Evolutionary conservation across 192 early-diverging fungal genomes (phyloP).

Genomic region (Umbelopsis vinacea): DNA sequence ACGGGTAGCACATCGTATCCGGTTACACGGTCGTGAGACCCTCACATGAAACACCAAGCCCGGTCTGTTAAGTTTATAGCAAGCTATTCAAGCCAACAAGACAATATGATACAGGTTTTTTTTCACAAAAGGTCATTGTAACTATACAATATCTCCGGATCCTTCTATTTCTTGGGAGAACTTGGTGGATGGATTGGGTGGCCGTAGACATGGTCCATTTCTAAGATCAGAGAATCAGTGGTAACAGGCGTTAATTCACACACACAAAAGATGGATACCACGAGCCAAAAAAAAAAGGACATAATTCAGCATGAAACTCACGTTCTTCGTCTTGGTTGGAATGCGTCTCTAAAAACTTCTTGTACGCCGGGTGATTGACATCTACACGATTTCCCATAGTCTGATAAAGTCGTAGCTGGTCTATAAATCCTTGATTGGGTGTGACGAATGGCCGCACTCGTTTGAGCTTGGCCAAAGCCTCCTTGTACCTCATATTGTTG

Average conservation of each 20-base stretch:
- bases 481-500: slow-evolving; percentile 26
- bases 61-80: no score
- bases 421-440: slow-evolving; percentile 40
- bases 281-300: no score
- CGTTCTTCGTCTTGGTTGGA: slow-evolving; percentile 20
- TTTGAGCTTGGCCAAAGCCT: slow-evolving; percentile 37
- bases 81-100: not conserved
- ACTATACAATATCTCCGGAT: not conserved
- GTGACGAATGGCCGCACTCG: slow-evolving; percentile 33
- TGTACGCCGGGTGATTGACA: slow-evolving; percentile 28
- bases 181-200: not conserved
- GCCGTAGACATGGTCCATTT: not conserved
- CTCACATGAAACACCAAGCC: slow-evolving; percentile 1
- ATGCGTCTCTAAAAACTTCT: slow-evolving; percentile 24
- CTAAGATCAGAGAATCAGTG: not conserved
- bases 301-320: not conserved
- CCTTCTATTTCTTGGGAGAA: not conserved
- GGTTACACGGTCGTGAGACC: slow-evolving; percentile 16
- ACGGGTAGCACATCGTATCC: not conserved
- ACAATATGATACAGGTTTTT: slow-evolving; percentile 7
- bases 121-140: not conserved
- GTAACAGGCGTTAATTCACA: not conserved
- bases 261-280: no score
- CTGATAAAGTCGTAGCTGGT: slow-evolving; percentile 38
- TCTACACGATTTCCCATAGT: slow-evolving; percentile 35